Evolutionary conservation across 164 flowering plant genomes (phyloP).

Genomic region (Umbellularia californica): DNA sequence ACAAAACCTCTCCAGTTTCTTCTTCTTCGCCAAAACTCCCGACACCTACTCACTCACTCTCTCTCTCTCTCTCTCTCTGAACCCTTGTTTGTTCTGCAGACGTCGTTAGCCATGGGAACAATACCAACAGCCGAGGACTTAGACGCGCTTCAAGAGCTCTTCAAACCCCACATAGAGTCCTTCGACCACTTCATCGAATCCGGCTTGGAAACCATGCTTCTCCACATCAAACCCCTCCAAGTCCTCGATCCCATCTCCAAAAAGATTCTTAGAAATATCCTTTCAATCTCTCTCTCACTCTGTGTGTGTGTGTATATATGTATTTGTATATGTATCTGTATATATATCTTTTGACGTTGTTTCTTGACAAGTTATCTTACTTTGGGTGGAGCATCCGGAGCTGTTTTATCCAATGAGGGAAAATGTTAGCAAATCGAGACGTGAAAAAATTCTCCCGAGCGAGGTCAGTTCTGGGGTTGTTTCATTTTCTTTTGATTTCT

Average conservation of each 20-base stretch:
- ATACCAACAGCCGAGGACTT: slow-evolving; percentile 13
- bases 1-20: no score
- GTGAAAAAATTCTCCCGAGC: slow-evolving; percentile 35
- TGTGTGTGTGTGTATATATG: not conserved
- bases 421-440: slow-evolving; percentile 6
- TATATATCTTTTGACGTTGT: not conserved
- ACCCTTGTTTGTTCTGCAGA: no score
- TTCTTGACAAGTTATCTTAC: slow-evolving; percentile 48
- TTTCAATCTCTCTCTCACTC: slow-evolving; percentile 20
- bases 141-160: slow-evolving; percentile 43
- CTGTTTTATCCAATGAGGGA: slow-evolving; percentile 46
- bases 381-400: slow-evolving; percentile 46
- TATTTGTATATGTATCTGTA: not conserved
- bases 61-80: no score
- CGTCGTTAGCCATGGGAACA: not conserved
- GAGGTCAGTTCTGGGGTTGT: slow-evolving; percentile 36
- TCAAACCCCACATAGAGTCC: slow-evolving; percentile 74
- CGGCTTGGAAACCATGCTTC: slow-evolving; percentile 48
- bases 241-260: slow-evolving; percentile 34
- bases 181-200: slow-evolving; percentile 54
- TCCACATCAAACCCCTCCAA: slow-evolving; percentile 42
- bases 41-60: no score
- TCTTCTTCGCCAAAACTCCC: no score
- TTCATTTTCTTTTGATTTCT: not conserved
- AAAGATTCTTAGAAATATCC: slow-evolving; percentile 68